Evolutionary conservation across 2,329 filamentous ascomycete species (phyloP).

Genomic region (Rosellinia necatrix): DNA sequence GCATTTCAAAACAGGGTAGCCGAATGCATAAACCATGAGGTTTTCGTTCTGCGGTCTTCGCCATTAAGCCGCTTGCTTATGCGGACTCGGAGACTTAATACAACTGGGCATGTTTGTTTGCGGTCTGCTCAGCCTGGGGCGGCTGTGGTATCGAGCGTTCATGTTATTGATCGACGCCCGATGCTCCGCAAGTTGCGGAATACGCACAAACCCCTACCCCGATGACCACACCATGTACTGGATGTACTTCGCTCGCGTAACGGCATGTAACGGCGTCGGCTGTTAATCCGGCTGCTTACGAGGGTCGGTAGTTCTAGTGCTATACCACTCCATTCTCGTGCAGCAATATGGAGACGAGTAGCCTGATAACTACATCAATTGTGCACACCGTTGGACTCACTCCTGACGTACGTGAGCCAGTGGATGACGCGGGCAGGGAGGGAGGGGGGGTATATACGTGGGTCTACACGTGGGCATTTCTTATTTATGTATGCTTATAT

Average conservation of each 20-base stretch:
- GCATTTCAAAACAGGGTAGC: not conserved
- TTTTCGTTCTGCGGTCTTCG: not conserved
- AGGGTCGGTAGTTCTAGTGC: not conserved
- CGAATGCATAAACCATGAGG: not conserved
- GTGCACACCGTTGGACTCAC: not conserved
- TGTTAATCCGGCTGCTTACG: not conserved
- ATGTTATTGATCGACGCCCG: not conserved
- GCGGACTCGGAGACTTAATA: slow-evolving; percentile 6
- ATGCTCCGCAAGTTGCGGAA: slow-evolving; percentile 16
- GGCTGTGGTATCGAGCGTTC: not conserved
- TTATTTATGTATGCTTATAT: slow-evolving; percentile 2
- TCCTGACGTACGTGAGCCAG: not conserved
- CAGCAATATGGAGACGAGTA: slow-evolving; percentile 1
- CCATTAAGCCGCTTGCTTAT: not conserved
- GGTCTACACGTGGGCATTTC: not conserved
- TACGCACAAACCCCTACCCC: slow-evolving; percentile 14
- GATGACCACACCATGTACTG: too few species aligned
- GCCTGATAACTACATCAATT: not conserved
- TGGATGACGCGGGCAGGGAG: not conserved
- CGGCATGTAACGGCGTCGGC: not conserved
- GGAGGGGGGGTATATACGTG: not conserved
- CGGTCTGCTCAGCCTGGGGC: not conserved
- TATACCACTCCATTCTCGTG: not conserved
- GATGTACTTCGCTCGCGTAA: not conserved
- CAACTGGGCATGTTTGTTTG: not conserved